Evolutionary conservation across 2,329 filamentous ascomycete species (phyloP).

Genomic region (Monosporascus sp.): DNA sequence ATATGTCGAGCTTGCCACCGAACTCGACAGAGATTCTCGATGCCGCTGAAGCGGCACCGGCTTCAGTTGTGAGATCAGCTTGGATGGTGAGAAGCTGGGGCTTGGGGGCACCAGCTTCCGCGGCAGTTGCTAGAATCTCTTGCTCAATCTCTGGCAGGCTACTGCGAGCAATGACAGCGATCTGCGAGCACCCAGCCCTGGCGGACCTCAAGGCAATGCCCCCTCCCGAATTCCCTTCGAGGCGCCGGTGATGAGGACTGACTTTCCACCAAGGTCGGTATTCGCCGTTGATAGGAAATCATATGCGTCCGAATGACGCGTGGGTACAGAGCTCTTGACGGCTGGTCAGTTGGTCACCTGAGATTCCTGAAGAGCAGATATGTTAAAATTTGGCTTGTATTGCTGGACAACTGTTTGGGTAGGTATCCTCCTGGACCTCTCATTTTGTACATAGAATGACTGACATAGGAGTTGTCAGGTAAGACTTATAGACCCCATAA

Average conservation of each 20-base stretch:
- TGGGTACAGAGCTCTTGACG: conserved; percentile 10
- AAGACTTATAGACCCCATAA: too few species aligned
- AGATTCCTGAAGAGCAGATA: not conserved
- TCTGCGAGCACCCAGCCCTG: conserved; percentile 38
- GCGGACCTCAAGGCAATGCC: conserved; percentile 44
- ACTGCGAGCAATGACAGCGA: conserved; percentile 45
- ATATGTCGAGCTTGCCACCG: conserved; percentile 23
- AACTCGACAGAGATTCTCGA: conserved; percentile 7
- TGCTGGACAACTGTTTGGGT: not conserved
- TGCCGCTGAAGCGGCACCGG: conserved; percentile 21
- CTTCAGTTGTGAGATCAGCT: too few species aligned
- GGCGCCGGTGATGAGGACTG: conserved; percentile 41
- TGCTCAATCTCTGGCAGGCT: conserved; percentile 29
- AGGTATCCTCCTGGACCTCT: too few species aligned
- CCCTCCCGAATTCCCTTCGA: conserved; percentile 39
- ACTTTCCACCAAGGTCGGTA: conserved; percentile 12
- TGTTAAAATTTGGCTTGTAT: not conserved
- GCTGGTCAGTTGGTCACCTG: conserved; percentile 9
- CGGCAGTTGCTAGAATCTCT: conserved; percentile 27
- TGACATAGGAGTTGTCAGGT: too few species aligned
- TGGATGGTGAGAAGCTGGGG: too few species aligned
- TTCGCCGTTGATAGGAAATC: conserved; percentile 10
- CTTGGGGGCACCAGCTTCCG: conserved; percentile 20
- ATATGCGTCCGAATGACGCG: conserved; percentile 19
- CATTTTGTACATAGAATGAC: too few species aligned